These are phyloP conservation scores for Nicotiana otophora DNA, from an alignment of 257 asterid genomes.

Conservation along the genomic window DNA sequence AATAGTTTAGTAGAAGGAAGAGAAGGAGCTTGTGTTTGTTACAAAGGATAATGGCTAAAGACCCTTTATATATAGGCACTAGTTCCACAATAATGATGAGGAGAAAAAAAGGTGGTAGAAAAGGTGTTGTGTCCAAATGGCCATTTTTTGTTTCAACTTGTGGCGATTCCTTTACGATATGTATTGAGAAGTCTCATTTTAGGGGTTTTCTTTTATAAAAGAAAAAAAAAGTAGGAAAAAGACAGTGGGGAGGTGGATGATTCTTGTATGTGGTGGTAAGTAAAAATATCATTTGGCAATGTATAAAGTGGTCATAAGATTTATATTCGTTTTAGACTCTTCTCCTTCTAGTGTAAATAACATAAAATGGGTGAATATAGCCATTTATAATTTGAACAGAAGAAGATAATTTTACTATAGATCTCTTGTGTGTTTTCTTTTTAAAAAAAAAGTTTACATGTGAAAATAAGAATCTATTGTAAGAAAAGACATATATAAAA, in stretches of 20 bases:
- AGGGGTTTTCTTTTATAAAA: not conserved
- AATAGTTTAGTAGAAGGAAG: not conserved
- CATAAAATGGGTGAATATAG: too few species aligned
- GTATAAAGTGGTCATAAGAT: not conserved
- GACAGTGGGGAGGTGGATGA: not conserved
- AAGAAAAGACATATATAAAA: too few species aligned
- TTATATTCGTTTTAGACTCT: not conserved
- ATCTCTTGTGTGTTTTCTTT: too few species aligned
- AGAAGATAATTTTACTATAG: too few species aligned
- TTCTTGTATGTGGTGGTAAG: not conserved
- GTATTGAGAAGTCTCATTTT: not conserved
- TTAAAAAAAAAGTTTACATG: too few species aligned
- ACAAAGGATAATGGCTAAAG: not conserved
- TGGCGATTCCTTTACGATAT: slow-evolving; percentile 31
- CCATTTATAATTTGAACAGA: too few species aligned
- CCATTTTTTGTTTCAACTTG: not conserved
- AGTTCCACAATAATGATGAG: not conserved
- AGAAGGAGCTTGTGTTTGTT: not conserved
- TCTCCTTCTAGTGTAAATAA: not conserved
- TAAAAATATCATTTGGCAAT: not conserved
- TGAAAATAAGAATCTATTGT: too few species aligned
- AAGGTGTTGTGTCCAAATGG: not conserved
- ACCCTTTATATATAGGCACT: slow-evolving; percentile 14
- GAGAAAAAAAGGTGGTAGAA: not conserved
- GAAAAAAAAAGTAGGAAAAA: not conserved